These are phyloP conservation scores for Globisporangium mamillatum DNA, from an alignment of 352 stramenopile genomes.

Conservation along the genomic window DNA sequence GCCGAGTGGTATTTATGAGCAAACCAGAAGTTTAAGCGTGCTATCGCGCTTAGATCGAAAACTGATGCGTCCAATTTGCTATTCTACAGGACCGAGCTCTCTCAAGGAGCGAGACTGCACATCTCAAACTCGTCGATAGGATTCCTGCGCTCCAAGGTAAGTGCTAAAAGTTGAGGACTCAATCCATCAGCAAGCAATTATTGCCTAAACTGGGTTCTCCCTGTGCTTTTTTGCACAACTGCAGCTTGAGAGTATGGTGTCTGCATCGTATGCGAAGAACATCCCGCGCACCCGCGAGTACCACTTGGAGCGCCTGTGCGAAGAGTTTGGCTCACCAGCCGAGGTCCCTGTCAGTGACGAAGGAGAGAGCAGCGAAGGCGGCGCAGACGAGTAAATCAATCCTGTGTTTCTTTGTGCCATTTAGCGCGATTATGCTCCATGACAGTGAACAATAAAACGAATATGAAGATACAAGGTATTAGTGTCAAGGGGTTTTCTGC, in stretches of 20 bases:
- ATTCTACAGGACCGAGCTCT: slow-evolving; percentile 53
- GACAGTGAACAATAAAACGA: not conserved
- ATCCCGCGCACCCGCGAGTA: slow-evolving; percentile 56
- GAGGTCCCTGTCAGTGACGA: not conserved
- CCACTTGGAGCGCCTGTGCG: slow-evolving; percentile 49
- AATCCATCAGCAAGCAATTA: not conserved
- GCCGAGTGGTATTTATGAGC: slow-evolving; percentile 36
- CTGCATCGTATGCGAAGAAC: slow-evolving; percentile 65
- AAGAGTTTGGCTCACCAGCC: slow-evolving; percentile 48
- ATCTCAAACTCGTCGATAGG: slow-evolving; percentile 73
- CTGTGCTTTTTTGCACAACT: not conserved
- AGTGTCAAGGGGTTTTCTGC: not conserved
- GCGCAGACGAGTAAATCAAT: not conserved
- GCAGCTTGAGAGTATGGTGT: slow-evolving; percentile 74
- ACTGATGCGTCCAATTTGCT: not conserved
- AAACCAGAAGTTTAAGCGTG: not conserved
- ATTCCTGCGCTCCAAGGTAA: slow-evolving; percentile 71
- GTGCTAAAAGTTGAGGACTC: not conserved
- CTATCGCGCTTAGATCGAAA: too few relatives aligned
- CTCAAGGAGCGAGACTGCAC: slow-evolving; percentile 61
- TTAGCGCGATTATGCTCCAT: not conserved
- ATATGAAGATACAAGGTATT: not conserved
- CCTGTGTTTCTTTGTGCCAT: not conserved
- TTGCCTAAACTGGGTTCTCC: not conserved
- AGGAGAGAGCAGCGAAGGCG: not conserved